A percentile compares a stretch with the other conserved stretches of the same genome.
These are phyloP conservation scores for Clitopilus hobsonii DNA, from an alignment of 768 basidiomycete species.

Conservation along the genomic window DNA sequence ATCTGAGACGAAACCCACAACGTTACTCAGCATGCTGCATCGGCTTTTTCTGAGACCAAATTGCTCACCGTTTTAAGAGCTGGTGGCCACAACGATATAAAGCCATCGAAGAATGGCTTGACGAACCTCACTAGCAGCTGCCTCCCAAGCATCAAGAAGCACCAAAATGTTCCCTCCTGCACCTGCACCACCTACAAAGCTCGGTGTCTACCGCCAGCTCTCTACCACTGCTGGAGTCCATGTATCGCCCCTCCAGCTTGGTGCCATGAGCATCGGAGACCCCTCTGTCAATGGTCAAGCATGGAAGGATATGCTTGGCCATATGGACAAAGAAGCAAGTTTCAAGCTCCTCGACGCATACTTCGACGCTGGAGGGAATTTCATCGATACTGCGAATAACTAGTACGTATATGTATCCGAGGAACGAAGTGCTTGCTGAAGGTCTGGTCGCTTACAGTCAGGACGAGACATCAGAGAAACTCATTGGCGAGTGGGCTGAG, in stretches of 20 bases:
- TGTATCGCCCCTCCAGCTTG: constrained; percentile 43
- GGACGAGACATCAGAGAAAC: constrained; percentile 33
- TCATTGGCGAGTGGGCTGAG: constrained; percentile 45
- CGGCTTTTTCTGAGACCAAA: no score
- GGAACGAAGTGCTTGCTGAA: background rate
- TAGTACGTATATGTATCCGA: constrained; percentile 18
- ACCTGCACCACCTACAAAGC: constrained; percentile 24
- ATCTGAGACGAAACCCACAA: no score
- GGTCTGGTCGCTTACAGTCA: constrained; percentile 18
- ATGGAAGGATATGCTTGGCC: constrained; percentile 19
- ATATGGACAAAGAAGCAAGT: constrained; percentile 28
- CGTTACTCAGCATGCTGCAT: no score
- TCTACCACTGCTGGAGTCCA: constrained; percentile 35
- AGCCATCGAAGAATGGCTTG: no score
- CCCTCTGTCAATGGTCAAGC: constrained; percentile 16
- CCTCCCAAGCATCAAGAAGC: no score
- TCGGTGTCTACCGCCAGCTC: constrained; percentile 32
- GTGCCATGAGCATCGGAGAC: constrained; percentile 45
- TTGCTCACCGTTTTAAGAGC: no score
- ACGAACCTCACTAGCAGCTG: no score
- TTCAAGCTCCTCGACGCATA: constrained; percentile 38
- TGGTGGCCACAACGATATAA: no score
- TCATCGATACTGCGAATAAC: constrained; percentile 35
- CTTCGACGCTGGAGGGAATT: constrained; percentile 34
- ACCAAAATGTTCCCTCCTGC: no score